These are phyloP conservation scores for Allium cepa DNA, from an alignment of 106 monocot genomes.

Conservation along the genomic window DNA sequence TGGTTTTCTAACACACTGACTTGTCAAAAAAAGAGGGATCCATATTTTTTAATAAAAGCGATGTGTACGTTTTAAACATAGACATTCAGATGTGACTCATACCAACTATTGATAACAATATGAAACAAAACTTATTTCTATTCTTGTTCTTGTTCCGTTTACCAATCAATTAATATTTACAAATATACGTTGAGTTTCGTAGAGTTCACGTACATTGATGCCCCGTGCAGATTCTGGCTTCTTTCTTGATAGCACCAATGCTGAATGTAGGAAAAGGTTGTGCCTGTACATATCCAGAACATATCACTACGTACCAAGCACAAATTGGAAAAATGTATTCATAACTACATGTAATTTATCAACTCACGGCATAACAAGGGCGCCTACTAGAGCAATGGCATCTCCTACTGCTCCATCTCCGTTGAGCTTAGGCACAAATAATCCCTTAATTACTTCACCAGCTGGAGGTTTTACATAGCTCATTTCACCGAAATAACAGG, in stretches of 20 bases:
- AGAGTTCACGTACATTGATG: constrained; percentile 27
- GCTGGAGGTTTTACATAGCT: constrained; percentile 34
- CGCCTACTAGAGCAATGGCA: constrained; percentile 46
- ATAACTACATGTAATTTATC: background rate
- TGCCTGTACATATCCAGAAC: constrained; percentile 20
- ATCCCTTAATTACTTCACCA: constrained; percentile 28
- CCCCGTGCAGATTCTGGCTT: constrained; percentile 20
- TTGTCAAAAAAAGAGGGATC: background rate
- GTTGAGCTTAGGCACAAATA: constrained; percentile 42
- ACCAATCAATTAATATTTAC: too few relatives aligned
- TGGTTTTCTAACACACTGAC: too few relatives aligned
- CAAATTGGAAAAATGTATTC: too few relatives aligned
- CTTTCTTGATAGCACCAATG: constrained; percentile 52
- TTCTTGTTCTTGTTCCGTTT: background rate
- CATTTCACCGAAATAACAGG: constrained; percentile 42
- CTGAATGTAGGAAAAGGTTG: constrained; percentile 57
- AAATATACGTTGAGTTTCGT: too few relatives aligned
- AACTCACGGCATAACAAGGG: constrained; percentile 54
- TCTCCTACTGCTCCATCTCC: constrained; percentile 28
- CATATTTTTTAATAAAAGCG: too few relatives aligned
- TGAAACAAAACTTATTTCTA: background rate
- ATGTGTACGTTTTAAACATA: background rate
- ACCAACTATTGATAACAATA: background rate
- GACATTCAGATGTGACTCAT: background rate
- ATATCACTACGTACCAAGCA: too few relatives aligned